Percentiles rank a stretch among this genome's conserved stretches.
Conservation (phyloP, 2,329 filamentous ascomycete species). For the Exophiala xenobiotica region DNA sequence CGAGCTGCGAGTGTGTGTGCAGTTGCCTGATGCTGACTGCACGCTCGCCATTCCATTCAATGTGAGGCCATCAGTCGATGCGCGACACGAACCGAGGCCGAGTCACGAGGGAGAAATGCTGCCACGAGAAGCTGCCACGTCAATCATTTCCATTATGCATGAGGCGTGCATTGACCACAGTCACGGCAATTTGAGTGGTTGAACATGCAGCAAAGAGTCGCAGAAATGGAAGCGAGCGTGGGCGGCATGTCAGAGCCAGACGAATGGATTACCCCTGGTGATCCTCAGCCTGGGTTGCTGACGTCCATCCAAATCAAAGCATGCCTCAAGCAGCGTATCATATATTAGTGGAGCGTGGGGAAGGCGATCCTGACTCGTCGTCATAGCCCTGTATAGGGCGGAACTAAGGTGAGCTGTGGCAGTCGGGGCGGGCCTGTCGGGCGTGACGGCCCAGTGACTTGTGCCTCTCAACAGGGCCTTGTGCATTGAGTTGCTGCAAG, state of each 20-base stretch:
- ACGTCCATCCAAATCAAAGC: conserved; percentile 3
- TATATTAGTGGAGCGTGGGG: background rate
- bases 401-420: conserved; percentile 5
- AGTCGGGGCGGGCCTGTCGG: conserved; percentile 12
- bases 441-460: conserved; percentile 10
- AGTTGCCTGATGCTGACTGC: background rate
- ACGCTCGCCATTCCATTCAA: background rate
- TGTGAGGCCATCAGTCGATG: background rate
- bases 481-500: conserved; percentile 4
- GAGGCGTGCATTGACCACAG: conserved; percentile 12
- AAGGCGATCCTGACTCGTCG: conserved; percentile 12
- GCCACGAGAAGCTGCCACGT: conserved; percentile 17
- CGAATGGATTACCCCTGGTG: conserved; percentile 22
- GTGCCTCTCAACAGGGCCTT: background rate
- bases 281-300: conserved; percentile 6
- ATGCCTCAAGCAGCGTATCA: conserved; percentile 2
- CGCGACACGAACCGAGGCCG: conserved; percentile 7
- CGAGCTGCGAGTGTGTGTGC: background rate
- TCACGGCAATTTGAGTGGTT: conserved; percentile 7
- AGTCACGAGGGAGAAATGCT: conserved; percentile 13
- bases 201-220: conserved; percentile 8
- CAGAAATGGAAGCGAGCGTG: conserved; percentile 10
- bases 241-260: conserved; percentile 12
- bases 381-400: background rate
- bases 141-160: conserved; percentile 3